These are phyloP conservation scores for Dichotomocladium elegans DNA, from an alignment of 371 early-diverging fungal species.

Conservation along the genomic window DNA sequence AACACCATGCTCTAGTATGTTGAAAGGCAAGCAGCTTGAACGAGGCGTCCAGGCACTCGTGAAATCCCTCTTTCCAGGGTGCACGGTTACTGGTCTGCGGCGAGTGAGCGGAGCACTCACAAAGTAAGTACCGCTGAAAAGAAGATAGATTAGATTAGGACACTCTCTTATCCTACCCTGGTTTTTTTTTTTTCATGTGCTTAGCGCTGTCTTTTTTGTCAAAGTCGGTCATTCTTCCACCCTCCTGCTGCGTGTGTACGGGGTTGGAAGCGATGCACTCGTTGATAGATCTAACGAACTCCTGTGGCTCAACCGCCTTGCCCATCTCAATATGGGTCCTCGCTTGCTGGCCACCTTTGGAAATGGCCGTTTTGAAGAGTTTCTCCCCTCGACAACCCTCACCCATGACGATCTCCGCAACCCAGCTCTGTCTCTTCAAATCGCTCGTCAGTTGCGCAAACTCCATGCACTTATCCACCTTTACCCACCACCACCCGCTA, in stretches of 20 bases:
- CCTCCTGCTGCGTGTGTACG: slow-evolving; percentile 74
- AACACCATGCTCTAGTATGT: slow-evolving; percentile 4
- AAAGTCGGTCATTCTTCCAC: slow-evolving; percentile 37
- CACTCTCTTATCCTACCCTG: not conserved
- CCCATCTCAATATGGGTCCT: slow-evolving; percentile 73
- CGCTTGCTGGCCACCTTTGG: slow-evolving; percentile 77
- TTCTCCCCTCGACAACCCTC: slow-evolving; percentile 72
- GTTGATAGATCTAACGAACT: slow-evolving; percentile 77
- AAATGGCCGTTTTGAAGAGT: slow-evolving; percentile 89
- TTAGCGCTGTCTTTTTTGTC: slow-evolving; percentile 69
- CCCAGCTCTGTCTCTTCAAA: slow-evolving; percentile 60
- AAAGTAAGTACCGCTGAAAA: slow-evolving; percentile 59
- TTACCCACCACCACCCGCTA: slow-evolving; percentile 52
- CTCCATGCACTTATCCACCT: slow-evolving; percentile 69
- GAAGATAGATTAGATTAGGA: too few relatives aligned
- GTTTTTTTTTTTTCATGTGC: not conserved
- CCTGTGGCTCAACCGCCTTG: slow-evolving; percentile 70
- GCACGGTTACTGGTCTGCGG: slow-evolving; percentile 17
- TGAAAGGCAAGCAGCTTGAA: slow-evolving; percentile 28
- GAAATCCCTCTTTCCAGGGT: slow-evolving; percentile 28
- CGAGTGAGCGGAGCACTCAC: slow-evolving; percentile 86
- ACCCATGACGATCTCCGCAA: slow-evolving; percentile 65
- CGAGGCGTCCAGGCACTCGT: slow-evolving; percentile 17
- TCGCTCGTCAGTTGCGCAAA: slow-evolving; percentile 71
- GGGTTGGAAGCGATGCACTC: slow-evolving; percentile 73